A percentile compares a stretch with the other conserved stretches of the same genome.
phyloP scores from a whole-genome alignment of 306 rosid species.

The Cyamopsis tetragonoloba region DNA sequence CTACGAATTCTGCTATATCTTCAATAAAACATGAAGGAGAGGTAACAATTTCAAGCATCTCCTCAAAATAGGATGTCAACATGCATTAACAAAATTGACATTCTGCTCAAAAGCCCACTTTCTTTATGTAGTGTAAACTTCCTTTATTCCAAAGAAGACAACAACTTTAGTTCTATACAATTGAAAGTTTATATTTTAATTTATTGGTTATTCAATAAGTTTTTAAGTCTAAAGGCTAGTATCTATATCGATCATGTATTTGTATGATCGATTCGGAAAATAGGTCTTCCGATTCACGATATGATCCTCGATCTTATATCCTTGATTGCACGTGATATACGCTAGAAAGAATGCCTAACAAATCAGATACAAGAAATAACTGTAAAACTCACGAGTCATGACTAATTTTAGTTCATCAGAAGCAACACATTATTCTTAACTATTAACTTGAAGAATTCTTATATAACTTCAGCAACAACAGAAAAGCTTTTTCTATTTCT shows the following conservation, averaged over 20 bases:
- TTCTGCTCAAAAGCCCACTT: neutral
- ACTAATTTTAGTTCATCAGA: slow-evolving; percentile 7
- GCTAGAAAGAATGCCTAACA: neutral
- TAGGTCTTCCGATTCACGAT: no score
- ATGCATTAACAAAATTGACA: neutral
- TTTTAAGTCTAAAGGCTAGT: no score
- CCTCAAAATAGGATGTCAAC: neutral
- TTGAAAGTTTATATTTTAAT: no score
- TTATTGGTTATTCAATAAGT: no score
- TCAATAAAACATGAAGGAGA: neutral
- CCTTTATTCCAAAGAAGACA: neutral
- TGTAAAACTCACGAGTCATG: neutral
- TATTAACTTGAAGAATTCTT: no score
- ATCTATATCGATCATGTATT: no score
- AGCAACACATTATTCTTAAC: slow-evolving; percentile 13
- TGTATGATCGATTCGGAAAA: no score
- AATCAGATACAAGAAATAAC: neutral
- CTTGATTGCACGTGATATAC: neutral
- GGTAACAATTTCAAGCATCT: neutral
- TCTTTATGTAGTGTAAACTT: neutral
- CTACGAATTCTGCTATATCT: neutral
- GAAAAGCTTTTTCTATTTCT: no score
- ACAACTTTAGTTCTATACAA: neutral
- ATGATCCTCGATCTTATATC: no score
- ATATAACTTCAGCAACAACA: no score